phyloP scores from a whole-genome alignment of 805 yeast species.

The Saccharomycopsis synnaedendra region DNA sequence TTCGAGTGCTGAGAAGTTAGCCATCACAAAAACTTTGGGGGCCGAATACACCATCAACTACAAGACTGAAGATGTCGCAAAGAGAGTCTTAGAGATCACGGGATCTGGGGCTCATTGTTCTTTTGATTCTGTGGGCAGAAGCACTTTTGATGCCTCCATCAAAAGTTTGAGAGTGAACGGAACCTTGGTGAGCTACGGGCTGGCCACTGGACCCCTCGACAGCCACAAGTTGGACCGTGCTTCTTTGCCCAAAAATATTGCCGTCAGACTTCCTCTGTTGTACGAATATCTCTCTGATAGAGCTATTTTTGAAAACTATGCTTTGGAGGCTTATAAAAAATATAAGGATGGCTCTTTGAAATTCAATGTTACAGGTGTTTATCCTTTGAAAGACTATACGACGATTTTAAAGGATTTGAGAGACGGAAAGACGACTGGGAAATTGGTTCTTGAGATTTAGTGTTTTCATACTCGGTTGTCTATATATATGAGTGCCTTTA shows the following conservation, averaged over 20 bases:
- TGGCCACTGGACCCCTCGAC: constrained; percentile 70
- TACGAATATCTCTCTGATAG: constrained; percentile 36
- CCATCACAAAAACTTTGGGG: constrained; percentile 56
- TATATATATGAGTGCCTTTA: too few species aligned
- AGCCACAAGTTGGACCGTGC: constrained; percentile 44
- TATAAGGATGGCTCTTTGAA: constrained; percentile 38
- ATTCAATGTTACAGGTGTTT: constrained; percentile 39
- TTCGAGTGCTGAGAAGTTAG: constrained; percentile 62
- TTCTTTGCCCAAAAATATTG: constrained; percentile 51
- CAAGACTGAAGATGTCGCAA: constrained; percentile 42
- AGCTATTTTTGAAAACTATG: constrained; percentile 46
- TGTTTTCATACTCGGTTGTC: too few species aligned
- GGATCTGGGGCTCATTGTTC: constrained; percentile 49
- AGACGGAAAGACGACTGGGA: constrained; percentile 51
- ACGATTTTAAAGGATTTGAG: constrained; percentile 53
- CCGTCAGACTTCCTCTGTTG: constrained; percentile 53
- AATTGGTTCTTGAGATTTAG: constrained; percentile 58
- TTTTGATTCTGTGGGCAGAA: constrained; percentile 72
- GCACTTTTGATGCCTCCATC: constrained; percentile 55
- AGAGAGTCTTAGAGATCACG: constrained; percentile 47
- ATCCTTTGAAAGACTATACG: constrained; percentile 60
- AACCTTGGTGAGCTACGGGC: constrained; percentile 67
- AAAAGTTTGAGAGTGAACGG: constrained; percentile 60
- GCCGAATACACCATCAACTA: constrained; percentile 62
- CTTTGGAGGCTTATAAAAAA: constrained; percentile 28